Percentiles rank a stretch among this genome's conserved stretches.
Evolutionary conservation across 495 filamentous ascomycete genomes (phyloP).

Genomic region (Monascus purpureus): DNA sequence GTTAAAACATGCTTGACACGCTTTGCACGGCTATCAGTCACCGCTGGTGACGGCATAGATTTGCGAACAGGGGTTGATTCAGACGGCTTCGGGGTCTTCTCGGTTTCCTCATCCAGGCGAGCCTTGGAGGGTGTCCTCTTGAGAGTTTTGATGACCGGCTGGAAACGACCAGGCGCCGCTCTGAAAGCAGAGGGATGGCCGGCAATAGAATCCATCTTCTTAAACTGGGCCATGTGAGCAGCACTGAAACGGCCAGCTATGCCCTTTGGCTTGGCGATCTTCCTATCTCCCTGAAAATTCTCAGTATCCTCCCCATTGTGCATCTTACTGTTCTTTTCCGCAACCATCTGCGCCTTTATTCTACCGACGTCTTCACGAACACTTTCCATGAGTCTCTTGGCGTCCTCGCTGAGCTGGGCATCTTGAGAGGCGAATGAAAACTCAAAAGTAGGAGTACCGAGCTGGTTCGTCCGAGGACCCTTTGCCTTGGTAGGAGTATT

Average conservation of each 20-base stretch:
- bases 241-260: slow-evolving; percentile 66
- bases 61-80: slow-evolving; percentile 26
- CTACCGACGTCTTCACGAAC: slow-evolving; percentile 53
- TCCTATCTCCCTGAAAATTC: slow-evolving; percentile 37
- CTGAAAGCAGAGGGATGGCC: slow-evolving; percentile 71
- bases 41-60: slow-evolving; percentile 17
- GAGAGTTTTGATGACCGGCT: slow-evolving; percentile 40
- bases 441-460: slow-evolving; percentile 52
- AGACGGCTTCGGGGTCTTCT: slow-evolving; percentile 16
- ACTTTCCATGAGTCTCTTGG: slow-evolving; percentile 65
- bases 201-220: slow-evolving; percentile 92
- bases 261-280: slow-evolving; percentile 65
- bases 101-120: slow-evolving; percentile 39
- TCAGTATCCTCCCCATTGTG: slow-evolving; percentile 19
- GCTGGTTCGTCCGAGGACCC: slow-evolving; percentile 23
- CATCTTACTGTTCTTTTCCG: slow-evolving; percentile 35
- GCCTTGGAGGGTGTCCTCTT: slow-evolving; percentile 69
- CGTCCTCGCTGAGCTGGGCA: slow-evolving; percentile 54
- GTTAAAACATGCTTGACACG: slow-evolving; percentile 44
- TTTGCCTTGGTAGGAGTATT: slow-evolving; percentile 32
- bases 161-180: slow-evolving; percentile 41
- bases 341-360: slow-evolving; percentile 50
- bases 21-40: slow-evolving; percentile 33
- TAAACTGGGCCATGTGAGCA: slow-evolving; percentile 74
- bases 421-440: slow-evolving; percentile 51